These are phyloP conservation scores for Helianthus tuberosus DNA, from an alignment of 129 eudicot genomes.

Conservation along the genomic window DNA sequence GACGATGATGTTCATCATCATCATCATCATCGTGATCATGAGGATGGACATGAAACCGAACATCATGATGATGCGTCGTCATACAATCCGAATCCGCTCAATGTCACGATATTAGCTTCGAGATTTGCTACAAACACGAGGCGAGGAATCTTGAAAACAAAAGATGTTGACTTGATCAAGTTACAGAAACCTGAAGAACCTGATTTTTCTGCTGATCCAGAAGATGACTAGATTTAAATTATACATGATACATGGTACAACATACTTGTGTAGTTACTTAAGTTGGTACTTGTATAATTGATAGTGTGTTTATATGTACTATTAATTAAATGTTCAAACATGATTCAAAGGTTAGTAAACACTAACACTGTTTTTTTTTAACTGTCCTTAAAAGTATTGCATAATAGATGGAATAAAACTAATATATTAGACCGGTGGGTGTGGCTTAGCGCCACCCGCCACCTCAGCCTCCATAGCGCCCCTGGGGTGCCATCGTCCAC, in stretches of 20 bases:
- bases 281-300: background rate
- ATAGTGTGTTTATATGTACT: slow-evolving; percentile 29
- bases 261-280: slow-evolving; percentile 23
- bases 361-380: too few relatives aligned
- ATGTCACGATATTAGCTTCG: slow-evolving; percentile 76
- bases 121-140: slow-evolving; percentile 86
- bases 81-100: slow-evolving; percentile 40
- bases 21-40: slow-evolving; percentile 19
- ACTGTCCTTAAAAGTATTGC: too few relatives aligned
- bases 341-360: slow-evolving; percentile 17
- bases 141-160: slow-evolving; percentile 62
- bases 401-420: too few relatives aligned
- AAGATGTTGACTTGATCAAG: slow-evolving; percentile 66
- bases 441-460: too few relatives aligned
- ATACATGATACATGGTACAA: slow-evolving; percentile 17
- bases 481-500: too few relatives aligned
- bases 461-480: too few relatives aligned
- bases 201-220: slow-evolving; percentile 78
- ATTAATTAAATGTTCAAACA: slow-evolving; percentile 13
- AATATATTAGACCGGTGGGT: too few relatives aligned
- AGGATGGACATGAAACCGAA: slow-evolving; percentile 30
- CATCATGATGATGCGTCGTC: slow-evolving; percentile 19
- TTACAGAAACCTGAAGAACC: slow-evolving; percentile 93
- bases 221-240: slow-evolving; percentile 50
- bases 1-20: slow-evolving; percentile 29